Evolutionary conservation across 306 rosid genomes (phyloP).

Genomic region (Nissolia schottii): DNA sequence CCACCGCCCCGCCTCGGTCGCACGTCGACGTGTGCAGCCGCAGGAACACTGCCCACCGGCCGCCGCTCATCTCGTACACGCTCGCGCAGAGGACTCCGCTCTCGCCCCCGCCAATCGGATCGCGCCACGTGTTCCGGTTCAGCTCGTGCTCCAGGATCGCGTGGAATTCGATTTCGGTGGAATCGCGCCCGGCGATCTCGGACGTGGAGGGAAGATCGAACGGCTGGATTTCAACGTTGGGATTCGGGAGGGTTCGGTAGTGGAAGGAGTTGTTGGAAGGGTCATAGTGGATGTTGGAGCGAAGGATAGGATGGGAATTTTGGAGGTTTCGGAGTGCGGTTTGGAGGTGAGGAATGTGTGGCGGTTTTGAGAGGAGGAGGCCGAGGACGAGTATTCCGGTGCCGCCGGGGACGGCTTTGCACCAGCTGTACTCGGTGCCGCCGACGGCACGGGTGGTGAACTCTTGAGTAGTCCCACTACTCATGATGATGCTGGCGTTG

Average conservation of each 20-base stretch:
- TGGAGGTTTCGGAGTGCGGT: constrained; percentile 39
- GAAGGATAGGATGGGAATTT: constrained; percentile 48
- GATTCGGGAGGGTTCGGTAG: constrained; percentile 34
- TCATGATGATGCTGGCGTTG: neutral
- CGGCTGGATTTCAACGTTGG: constrained; percentile 46
- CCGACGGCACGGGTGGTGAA: constrained; percentile 25
- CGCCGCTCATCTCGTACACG: constrained; percentile 35
- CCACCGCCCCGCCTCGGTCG: constrained; percentile 70
- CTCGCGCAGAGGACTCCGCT: constrained; percentile 44
- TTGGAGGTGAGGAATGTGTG: constrained; percentile 23
- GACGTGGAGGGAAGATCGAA: constrained; percentile 60
- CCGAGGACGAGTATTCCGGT: constrained; percentile 51
- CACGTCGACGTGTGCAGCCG: constrained; percentile 76
- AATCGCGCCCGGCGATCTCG: constrained; percentile 30
- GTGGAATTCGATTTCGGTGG: constrained; percentile 42
- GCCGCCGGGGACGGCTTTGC: constrained; percentile 45
- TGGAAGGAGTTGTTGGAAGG: constrained; percentile 36
- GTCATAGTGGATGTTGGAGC: constrained; percentile 58
- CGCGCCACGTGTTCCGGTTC: constrained; percentile 55
- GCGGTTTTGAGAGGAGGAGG: constrained; percentile 26
- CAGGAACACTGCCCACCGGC: constrained; percentile 46
- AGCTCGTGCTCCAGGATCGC: constrained; percentile 69
- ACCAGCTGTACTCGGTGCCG: constrained; percentile 47
- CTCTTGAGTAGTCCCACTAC: neutral
- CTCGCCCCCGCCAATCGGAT: constrained; percentile 24